A percentile compares a stretch with the other conserved stretches of the same genome.
phyloP scores from a whole-genome alignment of 2,329 filamentous ascomycete genomes.

The Periconia digitata region DNA sequence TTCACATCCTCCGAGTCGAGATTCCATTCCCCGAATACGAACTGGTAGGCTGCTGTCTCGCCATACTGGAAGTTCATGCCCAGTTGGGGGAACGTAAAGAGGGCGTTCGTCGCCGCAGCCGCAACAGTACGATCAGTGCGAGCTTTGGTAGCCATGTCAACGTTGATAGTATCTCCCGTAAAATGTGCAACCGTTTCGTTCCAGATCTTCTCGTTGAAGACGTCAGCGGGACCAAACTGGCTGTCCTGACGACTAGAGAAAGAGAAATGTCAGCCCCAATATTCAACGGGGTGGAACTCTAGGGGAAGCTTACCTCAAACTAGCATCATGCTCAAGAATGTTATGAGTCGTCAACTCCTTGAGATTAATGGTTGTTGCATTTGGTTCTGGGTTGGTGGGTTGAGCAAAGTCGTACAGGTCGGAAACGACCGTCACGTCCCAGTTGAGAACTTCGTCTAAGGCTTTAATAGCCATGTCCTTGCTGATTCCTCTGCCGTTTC shows the following conservation, averaged over 20 bases:
- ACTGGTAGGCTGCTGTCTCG: background rate
- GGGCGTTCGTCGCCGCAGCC: background rate
- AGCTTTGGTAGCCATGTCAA: background rate
- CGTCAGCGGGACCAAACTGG: conserved; percentile 52
- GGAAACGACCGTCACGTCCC: conserved; percentile 43
- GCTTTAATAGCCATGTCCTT: conserved; percentile 41
- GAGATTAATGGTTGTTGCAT: conserved; percentile 28
- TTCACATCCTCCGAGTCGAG: background rate
- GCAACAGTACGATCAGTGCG: background rate
- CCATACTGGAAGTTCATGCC: conserved; percentile 1
- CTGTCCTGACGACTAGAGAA: conserved; percentile 1
- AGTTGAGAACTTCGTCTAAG: conserved; percentile 47
- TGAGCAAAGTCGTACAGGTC: conserved; percentile 50
- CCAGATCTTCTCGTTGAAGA: conserved; percentile 38
- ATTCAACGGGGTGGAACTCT: background rate
- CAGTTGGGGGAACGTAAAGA: background rate
- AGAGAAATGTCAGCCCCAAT: background rate
- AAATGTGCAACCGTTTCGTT: background rate
- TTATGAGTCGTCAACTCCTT: conserved; percentile 47
- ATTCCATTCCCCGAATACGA: conserved; percentile 1
- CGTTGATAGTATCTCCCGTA: background rate
- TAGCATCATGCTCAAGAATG: conserved; percentile 53
- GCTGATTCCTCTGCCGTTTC: conserved; percentile 37
- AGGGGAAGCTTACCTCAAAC: background rate
- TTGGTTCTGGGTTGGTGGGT: conserved; percentile 28